Conservation (phyloP, 2,329 filamentous ascomycete species). For the Phialemoniopsis sp. region DNA sequence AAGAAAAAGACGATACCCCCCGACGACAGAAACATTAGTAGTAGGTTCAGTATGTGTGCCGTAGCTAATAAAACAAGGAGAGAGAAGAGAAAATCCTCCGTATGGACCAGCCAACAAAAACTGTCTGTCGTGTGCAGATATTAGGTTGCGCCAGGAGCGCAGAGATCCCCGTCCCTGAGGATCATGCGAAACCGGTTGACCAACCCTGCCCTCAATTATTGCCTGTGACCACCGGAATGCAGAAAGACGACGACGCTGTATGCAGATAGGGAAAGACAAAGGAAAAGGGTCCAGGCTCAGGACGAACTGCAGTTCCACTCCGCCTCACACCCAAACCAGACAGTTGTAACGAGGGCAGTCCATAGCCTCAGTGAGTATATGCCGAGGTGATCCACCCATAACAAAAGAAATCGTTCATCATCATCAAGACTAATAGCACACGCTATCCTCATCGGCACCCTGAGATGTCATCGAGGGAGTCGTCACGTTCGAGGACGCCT, state of each 20-base stretch:
- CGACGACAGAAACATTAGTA: conserved; percentile 24
- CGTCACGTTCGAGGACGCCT: conserved; percentile 64
- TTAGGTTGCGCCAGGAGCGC: conserved; percentile 34
- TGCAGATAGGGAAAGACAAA: conserved; percentile 19
- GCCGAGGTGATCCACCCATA: background rate
- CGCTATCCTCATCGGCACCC: conserved; percentile 66
- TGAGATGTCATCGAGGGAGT: conserved; percentile 71
- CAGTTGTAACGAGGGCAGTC: background rate
- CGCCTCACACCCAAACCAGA: conserved; percentile 7
- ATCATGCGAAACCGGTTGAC: conserved; percentile 30
- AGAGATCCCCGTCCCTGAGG: conserved; percentile 24
- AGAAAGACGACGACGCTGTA: conserved; percentile 17
- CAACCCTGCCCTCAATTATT: conserved; percentile 38
- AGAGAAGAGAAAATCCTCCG: conserved; percentile 32
- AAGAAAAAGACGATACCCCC: conserved; percentile 11
- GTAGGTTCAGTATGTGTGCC: conserved; percentile 32
- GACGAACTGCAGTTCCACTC: conserved; percentile 13
- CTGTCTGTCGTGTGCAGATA: conserved; percentile 29
- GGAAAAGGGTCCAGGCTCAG: conserved; percentile 5
- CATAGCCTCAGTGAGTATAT: background rate
- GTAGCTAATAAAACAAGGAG: conserved; percentile 44
- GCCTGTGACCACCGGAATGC: conserved; percentile 34
- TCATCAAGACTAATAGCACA: conserved; percentile 54
- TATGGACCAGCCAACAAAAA: conserved; percentile 48
- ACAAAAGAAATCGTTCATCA: conserved; percentile 49